Percentiles rank a stretch among this genome's conserved stretches.
Conservation (phyloP, 345 rosid genomes). For the Arabidopsis arenosa region DNA sequence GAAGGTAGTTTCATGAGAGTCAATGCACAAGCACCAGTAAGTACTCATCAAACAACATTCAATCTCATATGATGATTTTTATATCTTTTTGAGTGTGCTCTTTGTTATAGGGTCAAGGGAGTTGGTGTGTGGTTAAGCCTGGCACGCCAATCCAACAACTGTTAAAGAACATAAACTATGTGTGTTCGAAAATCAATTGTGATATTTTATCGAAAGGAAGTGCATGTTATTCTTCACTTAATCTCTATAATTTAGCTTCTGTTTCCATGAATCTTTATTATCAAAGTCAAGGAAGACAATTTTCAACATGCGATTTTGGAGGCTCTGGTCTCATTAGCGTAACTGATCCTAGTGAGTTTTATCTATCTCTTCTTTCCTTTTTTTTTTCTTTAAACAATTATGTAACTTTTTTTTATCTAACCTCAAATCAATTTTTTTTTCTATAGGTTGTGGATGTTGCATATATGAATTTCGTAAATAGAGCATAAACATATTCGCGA, state of each 20-base stretch:
- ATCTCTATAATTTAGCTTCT: conserved; percentile 12
- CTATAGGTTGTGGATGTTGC: conserved; percentile 26
- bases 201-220: conserved; percentile 15
- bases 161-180: conserved; percentile 16
- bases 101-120: background rate
- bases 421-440: background rate
- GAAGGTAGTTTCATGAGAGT: background rate
- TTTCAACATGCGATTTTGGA: conserved; percentile 23
- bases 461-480: conserved; percentile 16
- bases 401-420: background rate
- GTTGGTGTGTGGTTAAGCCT: conserved; percentile 33
- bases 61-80: background rate
- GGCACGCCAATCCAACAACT: background rate
- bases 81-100: background rate
- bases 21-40: background rate
- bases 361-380: background rate
- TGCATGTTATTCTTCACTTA: conserved; percentile 19
- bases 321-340: conserved; percentile 29
- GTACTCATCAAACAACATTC: background rate
- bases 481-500: background rate
- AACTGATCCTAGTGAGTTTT: conserved; percentile 34
- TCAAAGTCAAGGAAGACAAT: conserved; percentile 22
- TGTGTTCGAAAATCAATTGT: conserved; percentile 9
- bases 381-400: background rate
- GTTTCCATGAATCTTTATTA: conserved; percentile 39